phyloP scores from a whole-genome alignment of 1,284 basidiomycete genomes.

The Ustilago sp. region DNA sequence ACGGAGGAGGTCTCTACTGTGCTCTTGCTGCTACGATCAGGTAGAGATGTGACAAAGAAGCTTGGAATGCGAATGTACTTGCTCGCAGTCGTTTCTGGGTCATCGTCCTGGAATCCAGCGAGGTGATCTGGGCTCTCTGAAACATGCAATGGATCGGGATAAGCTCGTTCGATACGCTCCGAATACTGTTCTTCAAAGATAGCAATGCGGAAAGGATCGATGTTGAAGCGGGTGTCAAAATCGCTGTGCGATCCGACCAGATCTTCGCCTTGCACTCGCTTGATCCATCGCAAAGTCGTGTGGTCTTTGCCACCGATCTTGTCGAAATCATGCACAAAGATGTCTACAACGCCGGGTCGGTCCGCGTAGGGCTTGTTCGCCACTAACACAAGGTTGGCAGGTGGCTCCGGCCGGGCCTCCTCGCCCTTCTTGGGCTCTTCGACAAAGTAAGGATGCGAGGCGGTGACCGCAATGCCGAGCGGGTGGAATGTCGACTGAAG shows the following conservation, averaged over 20 bases:
- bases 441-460: conserved; percentile 41
- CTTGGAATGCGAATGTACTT: conserved; percentile 44
- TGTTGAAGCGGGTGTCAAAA: conserved; percentile 17
- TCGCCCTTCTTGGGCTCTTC: conserved; percentile 27
- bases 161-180: conserved; percentile 34
- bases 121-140: conserved; percentile 32
- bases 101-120: conserved; percentile 35
- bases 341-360: conserved; percentile 47
- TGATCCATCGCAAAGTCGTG: conserved; percentile 50
- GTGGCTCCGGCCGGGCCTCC: conserved; percentile 28
- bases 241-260: conserved; percentile 17
- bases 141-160: conserved; percentile 28
- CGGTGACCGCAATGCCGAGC: conserved; percentile 47
- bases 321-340: conserved; percentile 56
- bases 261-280: conserved; percentile 32
- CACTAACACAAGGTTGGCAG: conserved; percentile 48
- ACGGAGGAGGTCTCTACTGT: conserved; percentile 15
- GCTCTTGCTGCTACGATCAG: conserved; percentile 20
- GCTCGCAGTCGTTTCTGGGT: conserved; percentile 12
- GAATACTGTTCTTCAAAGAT: conserved; percentile 52
- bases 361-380: conserved; percentile 53
- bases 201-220: conserved; percentile 50
- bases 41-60: conserved; percentile 48
- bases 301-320: conserved; percentile 37
- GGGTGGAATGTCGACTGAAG: conserved; percentile 49